A percentile compares a stretch with the other conserved stretches of the same genome.
Evolutionary conservation across 305 asterid species (phyloP).

Genomic region (Fraxinus sp.): DNA sequence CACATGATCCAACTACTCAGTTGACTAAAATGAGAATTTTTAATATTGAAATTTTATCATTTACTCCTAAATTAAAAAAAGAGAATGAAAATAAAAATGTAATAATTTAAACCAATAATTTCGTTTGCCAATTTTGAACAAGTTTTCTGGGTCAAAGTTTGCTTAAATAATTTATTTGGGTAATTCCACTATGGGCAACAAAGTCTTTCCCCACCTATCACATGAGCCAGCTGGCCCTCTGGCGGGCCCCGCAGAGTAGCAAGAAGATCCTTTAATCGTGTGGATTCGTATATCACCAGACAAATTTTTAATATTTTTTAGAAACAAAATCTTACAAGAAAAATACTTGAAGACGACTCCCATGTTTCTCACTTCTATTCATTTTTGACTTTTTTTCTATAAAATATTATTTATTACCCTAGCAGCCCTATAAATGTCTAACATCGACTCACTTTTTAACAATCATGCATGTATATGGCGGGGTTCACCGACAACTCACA

Average conservation of each 20-base stretch:
- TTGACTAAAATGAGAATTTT: neutral
- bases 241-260: no score
- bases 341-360: neutral
- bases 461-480: no score
- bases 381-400: neutral
- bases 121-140: neutral
- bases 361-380: neutral
- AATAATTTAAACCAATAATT: neutral
- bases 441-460: no score
- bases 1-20: neutral
- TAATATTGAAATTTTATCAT: neutral
- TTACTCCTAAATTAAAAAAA: neutral
- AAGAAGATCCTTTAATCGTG: neutral
- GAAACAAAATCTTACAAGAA: neutral
- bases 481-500: no score
- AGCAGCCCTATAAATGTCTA: neutral
- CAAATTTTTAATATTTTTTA: no score
- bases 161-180: neutral
- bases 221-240: no score
- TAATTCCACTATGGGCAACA: no score
- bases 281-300: neutral
- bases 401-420: no score
- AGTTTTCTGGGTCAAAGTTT: slow-evolving; percentile 14
- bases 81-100: neutral
- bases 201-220: no score